Evolutionary conservation across 1,284 basidiomycete species (phyloP).

Genomic region (Cryptococcus sp.): DNA sequence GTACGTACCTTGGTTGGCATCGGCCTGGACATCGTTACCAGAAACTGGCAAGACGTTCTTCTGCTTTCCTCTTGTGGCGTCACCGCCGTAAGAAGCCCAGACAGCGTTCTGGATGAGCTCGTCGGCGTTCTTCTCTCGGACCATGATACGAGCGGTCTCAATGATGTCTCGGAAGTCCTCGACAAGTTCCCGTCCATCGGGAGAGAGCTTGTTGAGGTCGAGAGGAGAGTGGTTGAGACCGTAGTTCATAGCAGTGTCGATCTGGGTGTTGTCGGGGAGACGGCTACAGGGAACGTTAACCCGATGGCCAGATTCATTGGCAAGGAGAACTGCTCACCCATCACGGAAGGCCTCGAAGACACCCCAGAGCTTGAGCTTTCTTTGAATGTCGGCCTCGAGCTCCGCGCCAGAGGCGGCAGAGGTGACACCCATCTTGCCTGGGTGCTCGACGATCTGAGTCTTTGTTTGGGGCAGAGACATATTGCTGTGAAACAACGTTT

Average conservation of each 20-base stretch:
- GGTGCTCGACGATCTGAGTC: constrained; percentile 35
- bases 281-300: constrained; percentile 48
- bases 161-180: constrained; percentile 59
- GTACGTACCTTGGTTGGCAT: constrained; percentile 62
- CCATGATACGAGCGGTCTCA: constrained; percentile 60
- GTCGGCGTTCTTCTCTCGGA: constrained; percentile 80
- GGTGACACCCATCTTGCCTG: constrained; percentile 50
- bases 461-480: constrained; percentile 30
- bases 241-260: constrained; percentile 71
- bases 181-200: constrained; percentile 73
- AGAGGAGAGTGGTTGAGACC: constrained; percentile 69
- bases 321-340: constrained; percentile 53
- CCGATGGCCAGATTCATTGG: neutral
- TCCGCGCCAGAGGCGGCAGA: constrained; percentile 39
- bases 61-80: constrained; percentile 56
- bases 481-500: neutral
- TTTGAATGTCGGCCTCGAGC: constrained; percentile 52
- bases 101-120: constrained; percentile 86
- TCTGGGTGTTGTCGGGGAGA: constrained; percentile 76
- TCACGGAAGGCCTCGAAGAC: constrained; percentile 75
- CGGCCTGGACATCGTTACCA: constrained; percentile 61
- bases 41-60: constrained; percentile 58
- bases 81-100: constrained; percentile 67
- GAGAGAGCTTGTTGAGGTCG: constrained; percentile 65
- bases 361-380: constrained; percentile 64